Evolutionary conservation across 2,329 filamentous ascomycete species (phyloP), one percentile per base, ranked within the genome.

Genomic region (Xylariales sp.): DNA sequence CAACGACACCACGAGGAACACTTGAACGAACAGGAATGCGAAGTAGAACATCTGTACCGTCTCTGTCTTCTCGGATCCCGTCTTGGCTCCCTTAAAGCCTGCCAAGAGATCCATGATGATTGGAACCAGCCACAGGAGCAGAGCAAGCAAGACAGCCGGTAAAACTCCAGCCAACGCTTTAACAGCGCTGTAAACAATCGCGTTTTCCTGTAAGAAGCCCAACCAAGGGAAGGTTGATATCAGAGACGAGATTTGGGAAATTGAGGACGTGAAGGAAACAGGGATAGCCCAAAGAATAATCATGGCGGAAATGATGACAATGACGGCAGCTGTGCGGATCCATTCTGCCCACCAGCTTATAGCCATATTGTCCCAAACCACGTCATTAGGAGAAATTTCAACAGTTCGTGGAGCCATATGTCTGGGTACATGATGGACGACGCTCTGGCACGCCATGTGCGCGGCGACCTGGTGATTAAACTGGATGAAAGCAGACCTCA

Each of bases 391-490:
- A 6, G 89, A 88, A 32, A 98, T 89, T 57, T 98, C 93, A n/a
- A 95, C 85, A 28, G 87, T 76, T 19, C 93, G 80, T 1, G 93
- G 93, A 1, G 88, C 77, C 93, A 98, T 98, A 31, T 95, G 86
- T 51, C 87, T 87, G 1, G 93, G 93, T 1, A 95, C 62, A 53
- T 98, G 93, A 57, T 97, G 89, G 27, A 85, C 89, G 31, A 94
- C 74, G 33, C 88, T 82, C 59, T 98, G 93, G 57, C 89, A 96
- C 41, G 91, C 93, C 93, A 98, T 97, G 54, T 98, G 93, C 0
- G 93, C 93, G 5, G 91, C 90, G 2, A 96, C 87, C 58, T 98
- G 93, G 55, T 96, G 85, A 55, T 98, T 95, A 72, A 98, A 98
- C 57, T 98, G 93, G 44, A 98, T 89, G 51, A 98, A 98, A 1